Evolutionary conservation across 768 basidiomycete genomes (phyloP).

Genomic region (Boletus rubroflammeus): DNA sequence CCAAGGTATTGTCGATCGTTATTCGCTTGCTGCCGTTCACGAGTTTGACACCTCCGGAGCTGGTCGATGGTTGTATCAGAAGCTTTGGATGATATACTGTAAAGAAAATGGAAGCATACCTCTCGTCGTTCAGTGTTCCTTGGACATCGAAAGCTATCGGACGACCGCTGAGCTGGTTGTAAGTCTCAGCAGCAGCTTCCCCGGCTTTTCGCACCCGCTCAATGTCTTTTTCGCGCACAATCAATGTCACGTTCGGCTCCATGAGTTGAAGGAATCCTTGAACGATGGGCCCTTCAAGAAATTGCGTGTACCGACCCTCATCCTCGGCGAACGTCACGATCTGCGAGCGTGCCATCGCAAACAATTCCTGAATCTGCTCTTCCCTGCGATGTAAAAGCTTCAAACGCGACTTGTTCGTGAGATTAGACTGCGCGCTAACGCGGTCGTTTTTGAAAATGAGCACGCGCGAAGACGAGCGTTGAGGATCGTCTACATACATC

Average conservation of each 20-base stretch:
- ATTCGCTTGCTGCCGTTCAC: constrained; percentile 71
- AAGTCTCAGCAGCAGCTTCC: constrained; percentile 58
- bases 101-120: constrained; percentile 41
- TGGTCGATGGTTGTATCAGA: constrained; percentile 23
- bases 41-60: constrained; percentile 85
- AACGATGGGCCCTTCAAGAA: constrained; percentile 79
- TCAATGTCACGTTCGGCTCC: constrained; percentile 66
- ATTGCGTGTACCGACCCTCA: constrained; percentile 68
- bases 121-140: constrained; percentile 59
- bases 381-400: constrained; percentile 87
- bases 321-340: constrained; percentile 62
- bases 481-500: constrained; percentile 59
- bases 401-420: constrained; percentile 95
- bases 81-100: neutral
- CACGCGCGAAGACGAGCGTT: neutral
- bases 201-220: constrained; percentile 60
- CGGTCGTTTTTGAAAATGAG: constrained; percentile 4
- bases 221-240: constrained; percentile 65
- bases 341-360: constrained; percentile 63
- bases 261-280: constrained; percentile 84
- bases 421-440: constrained; percentile 86
- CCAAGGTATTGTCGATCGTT: constrained; percentile 90
- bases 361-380: constrained; percentile 88
- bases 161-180: constrained; percentile 75
- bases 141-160: constrained; percentile 57